Conservation (phyloP, 2,329 filamentous ascomycete species). For the Knufia fluminis region DNA sequence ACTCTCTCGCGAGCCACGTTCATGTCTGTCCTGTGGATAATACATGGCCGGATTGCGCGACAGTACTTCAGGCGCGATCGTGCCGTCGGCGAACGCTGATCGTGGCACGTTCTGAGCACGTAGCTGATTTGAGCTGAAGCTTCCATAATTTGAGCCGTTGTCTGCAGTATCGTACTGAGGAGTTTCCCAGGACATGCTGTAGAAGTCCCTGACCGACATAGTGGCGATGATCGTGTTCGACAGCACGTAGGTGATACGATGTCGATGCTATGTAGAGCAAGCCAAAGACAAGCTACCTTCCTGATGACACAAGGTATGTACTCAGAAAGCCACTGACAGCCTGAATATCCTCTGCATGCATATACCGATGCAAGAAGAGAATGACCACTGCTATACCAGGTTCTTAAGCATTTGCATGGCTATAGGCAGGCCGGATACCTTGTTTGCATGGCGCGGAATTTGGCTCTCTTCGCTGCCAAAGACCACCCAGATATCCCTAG, state of each 20-base stretch:
- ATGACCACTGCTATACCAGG: background rate
- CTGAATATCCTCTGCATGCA: background rate
- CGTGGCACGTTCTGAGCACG: background rate
- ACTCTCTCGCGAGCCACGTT: background rate
- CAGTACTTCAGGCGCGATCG: constrained; percentile 2
- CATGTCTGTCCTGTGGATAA: background rate
- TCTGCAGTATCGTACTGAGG: too few relatives aligned
- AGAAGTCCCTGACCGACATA: too few relatives aligned
- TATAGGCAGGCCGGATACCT: background rate
- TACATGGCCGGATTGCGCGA: background rate
- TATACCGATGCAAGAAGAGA: background rate
- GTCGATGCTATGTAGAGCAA: background rate
- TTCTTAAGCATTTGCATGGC: constrained; percentile 4
- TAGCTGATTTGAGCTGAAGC: background rate
- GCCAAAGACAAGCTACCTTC: background rate
- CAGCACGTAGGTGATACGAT: background rate
- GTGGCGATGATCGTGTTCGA: too few relatives aligned
- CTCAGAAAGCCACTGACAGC: background rate
- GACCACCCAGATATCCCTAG: background rate
- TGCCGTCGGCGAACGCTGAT: background rate
- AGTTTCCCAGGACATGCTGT: background rate
- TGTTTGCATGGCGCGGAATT: background rate
- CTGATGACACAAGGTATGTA: background rate
- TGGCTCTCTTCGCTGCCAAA: background rate
- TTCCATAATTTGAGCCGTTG: too few relatives aligned